Evolutionary conservation across 371 early-diverging fungal species (phyloP).

Genomic region (Actinomortierella wolfii): DNA sequence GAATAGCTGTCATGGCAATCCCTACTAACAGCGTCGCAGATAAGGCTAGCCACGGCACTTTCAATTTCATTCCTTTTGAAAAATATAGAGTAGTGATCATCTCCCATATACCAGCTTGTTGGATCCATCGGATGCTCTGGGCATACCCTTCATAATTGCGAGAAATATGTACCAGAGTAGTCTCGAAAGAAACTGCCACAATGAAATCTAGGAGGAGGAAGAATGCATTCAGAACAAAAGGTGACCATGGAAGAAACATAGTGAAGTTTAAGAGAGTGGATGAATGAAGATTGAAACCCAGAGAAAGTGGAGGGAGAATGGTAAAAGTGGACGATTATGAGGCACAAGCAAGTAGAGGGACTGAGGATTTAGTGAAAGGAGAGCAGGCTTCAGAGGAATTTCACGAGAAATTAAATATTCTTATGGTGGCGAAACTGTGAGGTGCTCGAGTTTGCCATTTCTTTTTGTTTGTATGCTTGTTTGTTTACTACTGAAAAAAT

Average conservation of each 20-base stretch:
- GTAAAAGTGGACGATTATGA: no score
- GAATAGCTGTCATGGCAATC: neutral
- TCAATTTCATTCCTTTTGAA: neutral
- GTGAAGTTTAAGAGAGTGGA: neutral
- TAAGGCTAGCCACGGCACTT: neutral
- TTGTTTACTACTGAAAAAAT: no score
- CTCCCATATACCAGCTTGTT: constrained; percentile 3
- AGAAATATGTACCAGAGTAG: constrained; percentile 4
- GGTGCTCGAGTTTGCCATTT: no score
- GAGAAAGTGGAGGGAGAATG: no score
- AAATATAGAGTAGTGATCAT: neutral
- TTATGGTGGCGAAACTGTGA: no score
- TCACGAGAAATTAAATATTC: no score
- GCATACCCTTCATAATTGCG: neutral
- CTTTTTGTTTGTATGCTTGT: no score
- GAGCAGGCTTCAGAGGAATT: no score
- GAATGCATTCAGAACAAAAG: neutral
- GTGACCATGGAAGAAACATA: constrained; percentile 9
- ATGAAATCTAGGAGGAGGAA: neutral
- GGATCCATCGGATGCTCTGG: constrained; percentile 14
- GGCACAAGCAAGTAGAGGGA: no score
- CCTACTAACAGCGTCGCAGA: neutral
- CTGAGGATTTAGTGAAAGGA: no score
- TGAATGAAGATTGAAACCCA: no score
- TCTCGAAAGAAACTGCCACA: neutral